Percentiles rank a stretch among this genome's conserved stretches.
Evolutionary conservation across 2,329 filamentous ascomycete genomes (phyloP).

Genomic region (Talaromyces sp.): DNA sequence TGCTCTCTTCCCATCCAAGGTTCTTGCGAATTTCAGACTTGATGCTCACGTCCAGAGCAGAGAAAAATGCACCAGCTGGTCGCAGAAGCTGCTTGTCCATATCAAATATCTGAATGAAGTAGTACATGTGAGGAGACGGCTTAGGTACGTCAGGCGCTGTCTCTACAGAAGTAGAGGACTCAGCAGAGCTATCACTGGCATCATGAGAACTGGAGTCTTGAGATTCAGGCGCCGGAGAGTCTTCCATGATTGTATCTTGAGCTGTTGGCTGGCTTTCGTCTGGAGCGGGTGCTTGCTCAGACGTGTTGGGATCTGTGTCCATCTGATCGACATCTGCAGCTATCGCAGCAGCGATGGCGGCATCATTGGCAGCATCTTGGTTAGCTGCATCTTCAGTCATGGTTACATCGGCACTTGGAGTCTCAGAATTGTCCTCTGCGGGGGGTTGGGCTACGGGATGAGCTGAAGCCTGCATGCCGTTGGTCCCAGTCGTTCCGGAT

Average conservation of each 20-base stretch:
- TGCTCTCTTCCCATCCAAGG: slow-evolving; percentile 30
- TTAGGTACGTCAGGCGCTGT: slow-evolving; percentile 14
- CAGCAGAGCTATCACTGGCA: slow-evolving; percentile 1
- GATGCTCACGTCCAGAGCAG: slow-evolving; percentile 33
- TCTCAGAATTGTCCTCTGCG: not conserved
- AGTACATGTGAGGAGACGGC: slow-evolving; percentile 36
- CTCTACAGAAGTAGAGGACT: slow-evolving; percentile 9
- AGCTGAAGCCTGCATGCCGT: not conserved
- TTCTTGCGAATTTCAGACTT: slow-evolving; percentile 35
- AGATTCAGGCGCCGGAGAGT: slow-evolving; percentile 8
- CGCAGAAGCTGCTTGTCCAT: slow-evolving; percentile 40
- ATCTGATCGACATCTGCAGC: slow-evolving; percentile 22
- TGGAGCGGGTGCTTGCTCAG: not conserved
- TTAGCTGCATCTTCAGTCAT: slow-evolving; percentile 17
- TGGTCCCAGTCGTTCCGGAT: slow-evolving; percentile 4
- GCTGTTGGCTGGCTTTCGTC: slow-evolving; percentile 3
- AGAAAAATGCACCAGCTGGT: slow-evolving; percentile 38
- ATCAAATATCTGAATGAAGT: slow-evolving; percentile 49
- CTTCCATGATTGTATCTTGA: slow-evolving; percentile 12
- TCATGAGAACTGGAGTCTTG: slow-evolving; percentile 2
- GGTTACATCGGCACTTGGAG: slow-evolving; percentile 8
- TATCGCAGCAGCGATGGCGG: slow-evolving; percentile 24
- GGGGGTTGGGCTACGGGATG: not conserved
- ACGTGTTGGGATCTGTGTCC: slow-evolving; percentile 13
- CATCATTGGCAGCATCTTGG: slow-evolving; percentile 19